Evolutionary conservation across 352 stramenopile genomes (phyloP).

Genomic region (Globisporangium middletonii): DNA sequence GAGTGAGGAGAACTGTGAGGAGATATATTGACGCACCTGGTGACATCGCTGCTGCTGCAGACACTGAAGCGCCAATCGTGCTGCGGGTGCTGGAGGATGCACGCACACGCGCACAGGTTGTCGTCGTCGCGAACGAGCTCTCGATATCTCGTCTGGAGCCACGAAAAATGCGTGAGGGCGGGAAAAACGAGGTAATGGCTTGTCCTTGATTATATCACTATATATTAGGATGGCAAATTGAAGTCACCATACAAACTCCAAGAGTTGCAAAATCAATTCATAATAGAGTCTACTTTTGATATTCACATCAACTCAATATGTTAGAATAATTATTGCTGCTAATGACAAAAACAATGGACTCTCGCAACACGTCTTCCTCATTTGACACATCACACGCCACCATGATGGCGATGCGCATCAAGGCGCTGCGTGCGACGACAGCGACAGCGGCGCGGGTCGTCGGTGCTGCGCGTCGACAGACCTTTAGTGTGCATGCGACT

Average conservation of each 20-base stretch:
- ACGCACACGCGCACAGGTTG: background rate
- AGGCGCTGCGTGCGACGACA: slow-evolving; percentile 1
- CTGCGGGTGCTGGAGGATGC: background rate
- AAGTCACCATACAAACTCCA: no score
- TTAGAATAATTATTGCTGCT: no score
- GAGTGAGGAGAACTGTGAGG: no score
- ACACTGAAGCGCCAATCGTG: no score
- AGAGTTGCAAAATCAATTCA: no score
- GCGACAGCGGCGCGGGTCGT: background rate
- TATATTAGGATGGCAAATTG: no score
- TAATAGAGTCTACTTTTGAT: background rate
- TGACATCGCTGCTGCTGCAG: no score
- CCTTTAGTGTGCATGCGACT: slow-evolving; percentile 14
- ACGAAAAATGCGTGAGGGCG: background rate
- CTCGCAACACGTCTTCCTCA: background rate
- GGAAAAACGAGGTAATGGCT: background rate
- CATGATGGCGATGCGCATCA: slow-evolving; percentile 7
- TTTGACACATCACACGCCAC: background rate
- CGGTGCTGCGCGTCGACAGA: slow-evolving; percentile 1
- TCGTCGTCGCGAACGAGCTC: no score
- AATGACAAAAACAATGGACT: no score
- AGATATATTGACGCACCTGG: no score
- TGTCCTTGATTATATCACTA: no score
- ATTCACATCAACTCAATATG: no score
- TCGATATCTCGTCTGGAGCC: background rate